Evolutionary conservation across 257 asterid genomes (phyloP), one percentile per base, ranked within the genome.

Genomic region (Solanum ossicruentum): DNA sequence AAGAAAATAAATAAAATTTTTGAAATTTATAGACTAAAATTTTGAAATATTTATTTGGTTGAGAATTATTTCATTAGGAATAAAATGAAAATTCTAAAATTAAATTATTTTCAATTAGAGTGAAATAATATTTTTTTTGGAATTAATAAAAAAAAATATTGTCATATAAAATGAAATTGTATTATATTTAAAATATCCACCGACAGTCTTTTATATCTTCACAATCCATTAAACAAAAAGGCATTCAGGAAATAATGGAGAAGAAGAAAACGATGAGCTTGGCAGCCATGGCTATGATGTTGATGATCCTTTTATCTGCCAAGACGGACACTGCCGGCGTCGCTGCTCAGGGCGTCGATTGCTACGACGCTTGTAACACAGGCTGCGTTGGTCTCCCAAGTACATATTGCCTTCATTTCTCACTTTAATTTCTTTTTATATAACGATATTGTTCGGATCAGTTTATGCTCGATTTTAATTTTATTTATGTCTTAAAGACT

Each of bases 281-380:
- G 73, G 80, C 75, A 77, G 63, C 47, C 7, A 77, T 51, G 47
- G 82, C 65, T 52, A 20, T 89, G 54, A 47, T 90, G 69, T 51
- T 92, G 41, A 10, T 90, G 57, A 55, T 89, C 43, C 21, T 75
- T 52, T 10, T 90, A 12, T 83, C 91, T 1, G 88, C 91, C 11
- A 86, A 92, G 16, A 57, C 85, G 65, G 87, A 80, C 56, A 78
- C 83, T 58, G 88, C 89, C 26, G 1, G 5, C 41, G 47, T 66
- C 2, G 77, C 79, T 70, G 80, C 92, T 83, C 89, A 87, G 47
- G 91, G 86, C 28, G 1, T 60, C 84, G 80, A 84, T 87, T 92
- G 96, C 84, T 15, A 60, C 75, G 96, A 92, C 84, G 52, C 85
- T 86, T 92, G 96, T 78, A 12, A 84, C n/a, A 90, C 91, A 5